Base-by-base conservation (phyloP, 1,284 basidiomycete species). In the Cryptococcus deneoformans region DNA sequence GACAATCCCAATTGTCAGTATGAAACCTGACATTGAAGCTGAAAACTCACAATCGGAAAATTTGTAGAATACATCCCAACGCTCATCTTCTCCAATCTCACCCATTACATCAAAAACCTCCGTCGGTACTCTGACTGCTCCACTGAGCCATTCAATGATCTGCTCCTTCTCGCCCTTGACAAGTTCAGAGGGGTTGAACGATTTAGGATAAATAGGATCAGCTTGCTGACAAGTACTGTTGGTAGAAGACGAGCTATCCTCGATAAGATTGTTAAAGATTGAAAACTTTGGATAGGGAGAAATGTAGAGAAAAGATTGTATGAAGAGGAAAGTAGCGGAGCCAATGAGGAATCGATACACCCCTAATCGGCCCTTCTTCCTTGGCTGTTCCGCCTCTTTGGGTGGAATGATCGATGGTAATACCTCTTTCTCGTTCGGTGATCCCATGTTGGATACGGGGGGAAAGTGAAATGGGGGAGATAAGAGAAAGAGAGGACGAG, bases 21-120 rank as follows among this genome's bases (percentile, higher is more conserved):
- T 20, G 20, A 20, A 20, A 20, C 20, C 20, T 20, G 20, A 20
- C 20, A 20, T 20, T 20, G 20, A 35, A n/a, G 45, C 47, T 37
- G 50, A 14, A 0, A 47, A 71, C 77, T 20, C 20, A 20, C 20
- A 78, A 7, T 72, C 69, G 38, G 77, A 67, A 56, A 78, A 77
- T 46, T 66, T 59, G 54, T 64, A 71, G 52, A 79, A 79, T 10
- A 73, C 65, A 45, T 76, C 68, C 77, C 78, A 80, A 34, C 73
- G 64, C 12, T 57, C 49, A 53, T 80, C 79, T 35, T 73, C 71
- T 6, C 72, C 77, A 12, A 78, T 68, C n/a, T 60, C 54, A 4
- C 69, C 73, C 72, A 78, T 76, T 24, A 66, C 72, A 60, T 79
- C 78, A 57, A 69, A 69, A 35, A 68, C 66, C 63, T 78, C 72